Evolutionary conservation across 148 eudicot species (phyloP), one percentile per base, ranked within the genome.

Genomic region (Limonium bicolor): DNA sequence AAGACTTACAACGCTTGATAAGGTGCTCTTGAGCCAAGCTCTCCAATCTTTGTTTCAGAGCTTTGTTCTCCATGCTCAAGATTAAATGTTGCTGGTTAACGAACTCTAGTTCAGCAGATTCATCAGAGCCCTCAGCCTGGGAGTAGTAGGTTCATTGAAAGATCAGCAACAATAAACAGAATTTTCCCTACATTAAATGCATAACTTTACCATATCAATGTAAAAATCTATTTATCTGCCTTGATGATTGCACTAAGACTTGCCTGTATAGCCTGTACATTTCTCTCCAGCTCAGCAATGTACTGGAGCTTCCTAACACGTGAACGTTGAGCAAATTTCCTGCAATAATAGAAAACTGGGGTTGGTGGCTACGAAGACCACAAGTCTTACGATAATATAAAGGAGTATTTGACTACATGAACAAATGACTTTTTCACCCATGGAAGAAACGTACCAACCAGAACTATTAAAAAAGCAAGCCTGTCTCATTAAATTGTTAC

Each of bases 281-380:
- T 77, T 58, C 78, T 77, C 65, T 88, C 97, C 54, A 88, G 71
- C 62, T 88, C 97, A 53, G 97, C 86, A 40, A 88, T 88, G 73
- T 88, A 84, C 64, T 88, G 97, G 54, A 88, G 94, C 60, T 88
- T 88, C 39, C 95, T 62, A 48, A 88, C 97, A 27, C 97, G 75
- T 25, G 97, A 88, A 41, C 97, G 83, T 56, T 88, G 97, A 54
- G 97, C 97, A 70, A 80, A 88, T 66, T 88, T 92, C 77, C 97
- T 88, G 76, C 48, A 74, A n/a, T 7, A n/a, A n/a, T n/a, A n/a
- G n/a, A n/a, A n/a, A n/a, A n/a, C n/a, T n/a, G n/a, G n/a, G n/a
- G n/a, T n/a, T n/a, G n/a, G n/a, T n/a, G n/a, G n/a, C n/a, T n/a
- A n/a, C n/a, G n/a, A n/a, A n/a, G n/a, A n/a, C n/a, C n/a, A n/a